Base-by-base conservation (phyloP, 2,329 filamentous ascomycete genomes). In the Leptodontidium sp. region DNA sequence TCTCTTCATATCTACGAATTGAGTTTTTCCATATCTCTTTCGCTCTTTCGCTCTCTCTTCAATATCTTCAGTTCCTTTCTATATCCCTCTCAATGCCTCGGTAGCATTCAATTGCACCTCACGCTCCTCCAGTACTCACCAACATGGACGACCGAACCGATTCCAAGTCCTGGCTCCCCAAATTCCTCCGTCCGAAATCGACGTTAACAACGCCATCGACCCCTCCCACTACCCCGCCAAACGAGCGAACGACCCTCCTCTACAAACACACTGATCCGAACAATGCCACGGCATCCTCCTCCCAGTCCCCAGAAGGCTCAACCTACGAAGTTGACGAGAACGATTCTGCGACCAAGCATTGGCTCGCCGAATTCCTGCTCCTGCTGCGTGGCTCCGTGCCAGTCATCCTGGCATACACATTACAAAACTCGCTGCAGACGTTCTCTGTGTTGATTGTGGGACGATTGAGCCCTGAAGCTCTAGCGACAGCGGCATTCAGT, bases 351-450 rank as follows among this genome's bases (percentile, higher is more conserved):
- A 61, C 71, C 1, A 72, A 70, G 68, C 68, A 72, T 75, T 85
- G 82, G 82, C 72, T 85, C 3, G 69, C 77, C 29, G 92, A 96
- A 78, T 89, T 92, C 73, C 86, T 87, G 82, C 80, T 93, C 7
- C 82, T 96, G 1, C 80, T 92, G 47, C 90, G 87, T 74, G 88
- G 88, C 29, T 92, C 92, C 0, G 79, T 93, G 0, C 93, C 93
- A 0, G 91, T 97, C 2, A 94, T 97, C 69, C 77, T 97, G 47
- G 93, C 93, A 68, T 97, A 97, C 79, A 91, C 91, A 9, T 84
- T 97, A 5, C 93, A 97, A 70, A 97, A 95, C 78, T 94, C 91
- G 5, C 82, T 97, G 0, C 93, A 97, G 77, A 97, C 93, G 0
- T 78, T 92, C 1, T 96, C 93, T 0, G 92, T 97, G 4, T 82